Percentiles rank a stretch among this genome's conserved stretches.
phyloP scores from a whole-genome alignment of 116 monocot species.

The Trichopus zeylanicus region DNA sequence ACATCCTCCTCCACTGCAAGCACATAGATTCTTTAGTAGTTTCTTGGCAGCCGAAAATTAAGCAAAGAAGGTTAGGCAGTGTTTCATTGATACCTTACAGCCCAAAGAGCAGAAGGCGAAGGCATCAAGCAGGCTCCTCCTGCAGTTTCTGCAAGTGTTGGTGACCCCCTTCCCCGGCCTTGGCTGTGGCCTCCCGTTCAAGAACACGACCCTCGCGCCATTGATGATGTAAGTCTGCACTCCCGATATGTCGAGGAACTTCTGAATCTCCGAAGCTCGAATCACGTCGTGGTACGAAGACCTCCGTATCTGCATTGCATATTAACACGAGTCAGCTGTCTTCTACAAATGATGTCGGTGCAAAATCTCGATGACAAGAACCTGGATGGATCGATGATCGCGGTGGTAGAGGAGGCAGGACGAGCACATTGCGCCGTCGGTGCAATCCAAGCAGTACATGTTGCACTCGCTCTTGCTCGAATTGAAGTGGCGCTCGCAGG shows the following conservation, averaged over 20 bases:
- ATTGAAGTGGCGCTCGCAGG: constrained; percentile 17
- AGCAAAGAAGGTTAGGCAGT: not conserved
- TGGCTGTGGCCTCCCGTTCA: constrained; percentile 26
- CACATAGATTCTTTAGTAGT: not conserved
- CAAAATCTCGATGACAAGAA: too few species aligned
- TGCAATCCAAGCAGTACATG: constrained; percentile 34
- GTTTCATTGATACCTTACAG: constrained; percentile 20
- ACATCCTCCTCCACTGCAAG: not conserved
- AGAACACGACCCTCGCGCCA: constrained; percentile 24
- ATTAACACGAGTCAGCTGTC: not conserved
- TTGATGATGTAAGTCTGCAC: constrained; percentile 37
- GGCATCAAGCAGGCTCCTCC: constrained; percentile 23
- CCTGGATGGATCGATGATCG: constrained; percentile 21
- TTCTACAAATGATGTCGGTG: too few species aligned
- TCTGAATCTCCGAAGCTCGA: constrained; percentile 25
- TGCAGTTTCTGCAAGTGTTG: constrained; percentile 19
- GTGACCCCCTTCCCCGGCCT: constrained; percentile 10
- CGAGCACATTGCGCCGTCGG: constrained; percentile 17
- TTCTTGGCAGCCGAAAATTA: not conserved
- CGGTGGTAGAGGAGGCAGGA: constrained; percentile 17
- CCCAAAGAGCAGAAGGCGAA: constrained; percentile 31
- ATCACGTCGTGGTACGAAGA: constrained; percentile 38
- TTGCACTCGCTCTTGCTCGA: constrained; percentile 30
- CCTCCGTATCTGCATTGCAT: constrained; percentile 16
- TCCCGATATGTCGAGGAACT: constrained; percentile 19